A percentile compares a stretch with the other conserved stretches of the same genome.
Evolutionary conservation across 2,329 filamentous ascomycete genomes (phyloP).

Genomic region (Penicillium brasilianum): DNA sequence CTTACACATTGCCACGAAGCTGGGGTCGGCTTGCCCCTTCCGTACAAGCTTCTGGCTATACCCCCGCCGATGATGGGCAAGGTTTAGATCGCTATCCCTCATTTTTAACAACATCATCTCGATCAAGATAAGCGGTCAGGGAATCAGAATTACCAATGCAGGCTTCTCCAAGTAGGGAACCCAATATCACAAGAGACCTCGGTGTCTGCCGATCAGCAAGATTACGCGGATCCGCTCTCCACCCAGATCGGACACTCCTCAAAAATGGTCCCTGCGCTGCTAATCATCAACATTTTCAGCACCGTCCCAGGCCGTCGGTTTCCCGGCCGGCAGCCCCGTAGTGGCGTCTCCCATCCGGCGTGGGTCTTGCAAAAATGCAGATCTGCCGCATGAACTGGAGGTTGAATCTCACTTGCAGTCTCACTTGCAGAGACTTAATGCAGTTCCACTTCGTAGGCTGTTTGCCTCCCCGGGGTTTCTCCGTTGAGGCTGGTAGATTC

Average conservation of each 20-base stretch:
- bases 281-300: neutral
- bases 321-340: neutral
- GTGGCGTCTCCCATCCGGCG: neutral
- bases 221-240: neutral
- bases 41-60: neutral
- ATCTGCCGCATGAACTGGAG: neutral
- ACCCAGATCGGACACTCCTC: neutral
- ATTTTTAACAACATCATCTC: neutral
- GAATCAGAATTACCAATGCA: neutral
- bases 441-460: neutral
- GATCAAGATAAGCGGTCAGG: neutral
- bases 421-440: neutral
- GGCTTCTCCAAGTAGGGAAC: no score
- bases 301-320: neutral
- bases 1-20: no score
- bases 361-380: neutral
- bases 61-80: neutral
- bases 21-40: no score
- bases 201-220: neutral
- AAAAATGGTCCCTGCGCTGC: constrained; percentile 2
- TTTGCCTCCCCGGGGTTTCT: neutral
- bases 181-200: neutral
- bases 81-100: neutral
- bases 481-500: neutral
- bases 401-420: neutral